Percentiles rank a stretch among this genome's conserved stretches.
Evolutionary conservation across 2,329 filamentous ascomycete species (phyloP).

Genomic region (Cercospora janseana): DNA sequence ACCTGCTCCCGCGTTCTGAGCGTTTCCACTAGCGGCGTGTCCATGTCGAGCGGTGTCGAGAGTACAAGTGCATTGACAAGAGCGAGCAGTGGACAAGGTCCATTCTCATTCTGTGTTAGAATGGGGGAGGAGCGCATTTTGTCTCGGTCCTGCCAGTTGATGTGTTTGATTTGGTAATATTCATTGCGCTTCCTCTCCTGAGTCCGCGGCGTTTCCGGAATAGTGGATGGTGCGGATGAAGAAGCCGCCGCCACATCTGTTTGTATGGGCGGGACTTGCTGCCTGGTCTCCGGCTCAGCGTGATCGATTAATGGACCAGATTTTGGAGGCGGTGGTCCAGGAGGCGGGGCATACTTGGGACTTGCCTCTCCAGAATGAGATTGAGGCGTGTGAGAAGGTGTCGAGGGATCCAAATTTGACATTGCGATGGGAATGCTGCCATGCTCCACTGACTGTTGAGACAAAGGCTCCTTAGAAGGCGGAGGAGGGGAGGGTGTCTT

Average conservation of each 20-base stretch:
- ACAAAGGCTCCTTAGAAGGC: slow-evolving; percentile 26
- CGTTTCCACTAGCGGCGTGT: slow-evolving; percentile 74
- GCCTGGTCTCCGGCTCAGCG: slow-evolving; percentile 29
- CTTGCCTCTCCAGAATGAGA: neutral
- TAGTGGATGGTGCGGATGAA: slow-evolving; percentile 13
- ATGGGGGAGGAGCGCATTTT: slow-evolving; percentile 77
- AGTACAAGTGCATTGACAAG: slow-evolving; percentile 89
- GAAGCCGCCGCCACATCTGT: slow-evolving; percentile 10
- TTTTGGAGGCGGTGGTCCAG: slow-evolving; percentile 35
- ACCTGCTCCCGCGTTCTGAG: slow-evolving; percentile 81
- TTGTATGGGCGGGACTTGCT: slow-evolving; percentile 37
- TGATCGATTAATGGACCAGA: slow-evolving; percentile 36
- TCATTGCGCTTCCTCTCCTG: slow-evolving; percentile 58
- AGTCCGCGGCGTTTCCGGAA: slow-evolving; percentile 42
- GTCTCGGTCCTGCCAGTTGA: slow-evolving; percentile 75
- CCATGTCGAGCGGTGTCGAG: slow-evolving; percentile 65
- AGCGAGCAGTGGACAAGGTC: slow-evolving; percentile 87
- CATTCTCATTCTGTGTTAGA: slow-evolving; percentile 88
- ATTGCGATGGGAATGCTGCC: slow-evolving; percentile 11
- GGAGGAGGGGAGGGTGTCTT: slow-evolving; percentile 18
- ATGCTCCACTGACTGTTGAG: slow-evolving; percentile 7
- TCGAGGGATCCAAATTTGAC: neutral
- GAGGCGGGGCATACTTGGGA: slow-evolving; percentile 25
- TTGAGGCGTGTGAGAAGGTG: slow-evolving; percentile 16
- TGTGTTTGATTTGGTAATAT: slow-evolving; percentile 89